A percentile compares a stretch with the other conserved stretches of the same genome.
Conservation (phyloP, 495 filamentous ascomycete species). For the Penicillium egyptiacum region DNA sequence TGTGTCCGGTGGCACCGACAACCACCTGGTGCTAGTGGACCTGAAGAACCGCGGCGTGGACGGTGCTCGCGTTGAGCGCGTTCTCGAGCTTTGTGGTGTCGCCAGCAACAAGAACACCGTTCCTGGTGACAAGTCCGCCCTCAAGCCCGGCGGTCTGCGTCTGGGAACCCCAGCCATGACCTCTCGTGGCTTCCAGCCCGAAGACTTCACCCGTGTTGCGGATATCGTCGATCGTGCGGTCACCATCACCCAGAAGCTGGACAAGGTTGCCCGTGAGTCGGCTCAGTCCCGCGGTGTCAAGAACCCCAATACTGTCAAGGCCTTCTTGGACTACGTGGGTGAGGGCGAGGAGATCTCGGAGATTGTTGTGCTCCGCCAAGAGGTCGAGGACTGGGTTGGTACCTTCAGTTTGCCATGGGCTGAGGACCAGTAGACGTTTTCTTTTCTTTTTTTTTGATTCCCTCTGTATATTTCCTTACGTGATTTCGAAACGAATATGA, state of each 20-base stretch:
- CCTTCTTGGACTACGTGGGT: slow-evolving; percentile 79
- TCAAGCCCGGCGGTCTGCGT: slow-evolving; percentile 87
- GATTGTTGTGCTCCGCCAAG: slow-evolving; percentile 80
- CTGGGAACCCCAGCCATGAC: slow-evolving; percentile 98
- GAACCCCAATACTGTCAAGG: slow-evolving; percentile 75
- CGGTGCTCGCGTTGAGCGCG: slow-evolving; percentile 89
- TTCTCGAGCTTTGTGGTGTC: slow-evolving; percentile 91
- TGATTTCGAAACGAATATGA: slow-evolving; percentile 30
- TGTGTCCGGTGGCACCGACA: slow-evolving; percentile 92
- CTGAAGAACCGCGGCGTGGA: slow-evolving; percentile 88
- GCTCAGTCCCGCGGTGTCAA: slow-evolving; percentile 73
- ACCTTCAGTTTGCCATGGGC: slow-evolving; percentile 89
- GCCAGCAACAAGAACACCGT: slow-evolving; percentile 99
- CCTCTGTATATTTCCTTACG: slow-evolving; percentile 28
- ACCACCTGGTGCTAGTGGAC: slow-evolving; percentile 94
- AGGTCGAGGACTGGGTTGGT: slow-evolving; percentile 95
- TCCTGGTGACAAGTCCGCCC: slow-evolving; percentile 87
- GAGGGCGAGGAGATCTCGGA: slow-evolving; percentile 81
- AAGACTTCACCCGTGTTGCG: slow-evolving; percentile 86
- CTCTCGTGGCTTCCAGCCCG: slow-evolving; percentile 81
- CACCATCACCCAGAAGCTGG: slow-evolving; percentile 75
- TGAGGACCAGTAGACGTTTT: slow-evolving; percentile 42
- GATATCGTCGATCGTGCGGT: slow-evolving; percentile 94
- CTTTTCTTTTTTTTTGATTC: slow-evolving; percentile 15
- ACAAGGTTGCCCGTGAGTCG: slow-evolving; percentile 75